Percentiles rank a stretch among this genome's conserved stretches.
Conservation (phyloP, 2,329 filamentous ascomycete genomes). For the Neonectria neomacrospora region DNA sequence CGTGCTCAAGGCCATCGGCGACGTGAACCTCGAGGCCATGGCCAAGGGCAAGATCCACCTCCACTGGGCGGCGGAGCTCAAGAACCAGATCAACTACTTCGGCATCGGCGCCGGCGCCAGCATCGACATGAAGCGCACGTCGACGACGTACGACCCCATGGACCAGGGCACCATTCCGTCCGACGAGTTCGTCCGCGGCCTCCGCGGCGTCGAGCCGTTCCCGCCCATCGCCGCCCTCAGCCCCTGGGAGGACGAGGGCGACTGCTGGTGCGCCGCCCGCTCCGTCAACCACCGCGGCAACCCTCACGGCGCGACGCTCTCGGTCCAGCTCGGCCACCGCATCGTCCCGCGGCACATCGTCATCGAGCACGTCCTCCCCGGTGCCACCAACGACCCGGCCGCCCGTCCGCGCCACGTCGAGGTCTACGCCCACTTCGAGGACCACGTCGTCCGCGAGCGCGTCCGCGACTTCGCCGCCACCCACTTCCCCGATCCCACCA, state of each 20-base stretch:
- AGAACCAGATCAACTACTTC: conserved; percentile 78
- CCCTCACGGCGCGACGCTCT: conserved; percentile 70
- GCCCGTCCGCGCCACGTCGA: conserved; percentile 76
- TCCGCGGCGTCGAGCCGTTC: conserved; percentile 31
- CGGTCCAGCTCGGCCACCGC: conserved; percentile 66
- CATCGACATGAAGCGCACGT: conserved; percentile 70
- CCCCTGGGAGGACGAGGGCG: conserved; percentile 80
- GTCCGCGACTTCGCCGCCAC: conserved; percentile 56
- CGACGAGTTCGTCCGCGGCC: conserved; percentile 32
- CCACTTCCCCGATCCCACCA: conserved; percentile 52
- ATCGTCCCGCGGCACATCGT: conserved; percentile 77
- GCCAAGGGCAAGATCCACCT: conserved; percentile 59
- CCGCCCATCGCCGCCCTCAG: conserved; percentile 67
- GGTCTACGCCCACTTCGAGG: conserved; percentile 71
- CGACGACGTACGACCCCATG: conserved; percentile 62
- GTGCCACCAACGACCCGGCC: conserved; percentile 69
- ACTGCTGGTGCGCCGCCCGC: conserved; percentile 83
- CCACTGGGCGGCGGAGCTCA: conserved; percentile 57
- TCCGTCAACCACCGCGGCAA: conserved; percentile 53
- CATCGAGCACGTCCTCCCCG: conserved; percentile 75
- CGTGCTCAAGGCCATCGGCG: conserved; percentile 56
- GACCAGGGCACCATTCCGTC: conserved; percentile 26
- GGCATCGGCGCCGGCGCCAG: conserved; percentile 71
- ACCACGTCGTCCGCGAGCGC: conserved; percentile 54
- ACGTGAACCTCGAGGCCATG: conserved; percentile 59